Evolutionary conservation across 164 flowering plant species (phyloP), one percentile per base, ranked within the genome.

Genomic region (Protea cynaroides): DNA sequence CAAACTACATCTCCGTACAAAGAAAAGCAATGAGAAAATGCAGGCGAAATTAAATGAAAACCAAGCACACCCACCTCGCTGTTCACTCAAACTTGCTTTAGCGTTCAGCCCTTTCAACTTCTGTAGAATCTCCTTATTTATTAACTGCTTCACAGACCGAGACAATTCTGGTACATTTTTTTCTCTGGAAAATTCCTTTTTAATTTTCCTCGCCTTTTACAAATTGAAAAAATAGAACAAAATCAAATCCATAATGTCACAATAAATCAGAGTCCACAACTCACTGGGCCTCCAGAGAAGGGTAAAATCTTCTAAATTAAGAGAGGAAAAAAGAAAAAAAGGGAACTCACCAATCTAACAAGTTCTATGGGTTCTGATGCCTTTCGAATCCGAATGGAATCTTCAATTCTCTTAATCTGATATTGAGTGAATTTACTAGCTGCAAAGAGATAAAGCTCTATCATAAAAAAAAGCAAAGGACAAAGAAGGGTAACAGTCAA

Each of bases 341-440:
- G 21, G 36, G 61, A 49, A 12, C 76, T 74, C 71, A 92, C 99
- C 90, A 87, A 68, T 79, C 73, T 74, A 70, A 86, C 60, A 69
- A 95, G 96, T 52, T 84, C 76, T 25, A 72, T 9, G 4, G 99
- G 97, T 61, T 88, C 82, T 13, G 82, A 74, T 2, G 74, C 86
- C 70, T 71, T 84, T 58, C 99, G 82, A 61, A 92, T 73, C 72
- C 71, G 79, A 61, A 90, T 80, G 1, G 97, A 86, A 36, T 90
- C 98, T 62, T 88, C 86, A 93, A 92, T 95, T 76, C 73, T 87
- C 77, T 68, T 80, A 70, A 87, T 81, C 81, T 95, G 96, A 74
- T 87, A 88, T 21, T 89, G 80, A 2, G 86, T 83, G 59, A 90
- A 92, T 68, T 72, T 78, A 69, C 70, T 78, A 67, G 61, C 97